Base-by-base conservation (phyloP, 495 filamentous ascomycete genomes). In the Glutinoglossum americanum region DNA sequence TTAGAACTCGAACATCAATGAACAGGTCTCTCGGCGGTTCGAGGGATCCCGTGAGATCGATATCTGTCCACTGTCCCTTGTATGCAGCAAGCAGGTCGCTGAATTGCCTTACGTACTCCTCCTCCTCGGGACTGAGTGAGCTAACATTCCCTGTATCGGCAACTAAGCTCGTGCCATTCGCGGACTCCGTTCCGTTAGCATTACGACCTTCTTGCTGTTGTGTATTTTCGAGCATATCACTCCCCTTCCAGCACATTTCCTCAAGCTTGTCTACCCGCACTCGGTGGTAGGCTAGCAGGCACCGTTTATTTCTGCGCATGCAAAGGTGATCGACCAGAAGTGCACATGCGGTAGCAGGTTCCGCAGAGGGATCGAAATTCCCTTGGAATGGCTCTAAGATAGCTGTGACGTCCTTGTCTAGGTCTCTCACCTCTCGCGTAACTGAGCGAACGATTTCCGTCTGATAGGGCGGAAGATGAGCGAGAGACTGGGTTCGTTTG, bases 51-150 rank as follows among this genome's bases (percentile, higher is more conserved):
- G 92, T 97, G 57, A 99, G 72, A 69, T 99, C 93, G 56, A 99
- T 83, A 69, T 99, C 93, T 25, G 90, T 97, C 90, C 92, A 99
- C 63, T 95, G 89, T 0, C 93, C 93, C 69, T 99, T 99, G 70
- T 94, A 96, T 17, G 89, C 87, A 25, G 92, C 87, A 47, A 99
- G 72, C 64, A 99, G 76, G 65, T 99, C 93, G 55, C 82, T 80
- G 66, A 93, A 97, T 65, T 86, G 81, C 56, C 90, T 75, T 41
- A 94, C 83, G 68, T 96, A 97, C 65, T 97, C 93, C 68, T 95
- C 92, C 68, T 99, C 93, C 67, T 99, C 92, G 1, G 93, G 90
- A 67, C 89, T 94, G 55, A 99, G 71, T 61, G 84, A 94, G 69
- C 83, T 94, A 57, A 77, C 75, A 57, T 72, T 75, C 27, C 73